These are phyloP conservation scores for Curvularia eragrostidis DNA, from an alignment of 2,329 filamentous ascomycete species.

Conservation along the genomic window DNA sequence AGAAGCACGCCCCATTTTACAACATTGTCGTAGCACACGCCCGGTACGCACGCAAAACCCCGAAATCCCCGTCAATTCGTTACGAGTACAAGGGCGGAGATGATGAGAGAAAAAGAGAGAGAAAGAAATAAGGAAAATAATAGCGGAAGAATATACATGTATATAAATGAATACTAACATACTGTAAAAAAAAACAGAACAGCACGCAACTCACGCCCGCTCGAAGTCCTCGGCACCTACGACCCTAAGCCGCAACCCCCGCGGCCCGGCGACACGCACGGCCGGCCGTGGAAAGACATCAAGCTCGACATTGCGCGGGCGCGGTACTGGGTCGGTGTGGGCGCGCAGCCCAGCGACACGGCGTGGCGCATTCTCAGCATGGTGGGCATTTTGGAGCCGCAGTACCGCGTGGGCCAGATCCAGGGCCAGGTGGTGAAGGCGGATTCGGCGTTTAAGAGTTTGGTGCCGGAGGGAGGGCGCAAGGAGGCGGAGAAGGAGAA, in stretches of 20 bases:
- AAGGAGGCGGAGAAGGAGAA: neutral
- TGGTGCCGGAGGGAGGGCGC: conserved; percentile 4
- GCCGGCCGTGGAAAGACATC: conserved; percentile 85
- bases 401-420: conserved; percentile 44
- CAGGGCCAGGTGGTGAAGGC: conserved; percentile 39
- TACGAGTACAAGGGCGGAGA: no score
- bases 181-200: conserved; percentile 61
- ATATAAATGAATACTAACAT: neutral
- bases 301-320: conserved; percentile 81
- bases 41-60: conserved; percentile 63
- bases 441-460: conserved; percentile 9
- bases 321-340: conserved; percentile 96
- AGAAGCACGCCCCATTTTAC: conserved; percentile 87
- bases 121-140: neutral
- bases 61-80: no score
- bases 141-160: no score
- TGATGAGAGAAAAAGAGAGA: no score
- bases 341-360: conserved; percentile 90
- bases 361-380: conserved; percentile 86
- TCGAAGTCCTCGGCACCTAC: conserved; percentile 84
- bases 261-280: conserved; percentile 58
- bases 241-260: conserved; percentile 65
- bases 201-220: conserved; percentile 82
- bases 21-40: conserved; percentile 97
- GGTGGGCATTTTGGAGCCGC: conserved; percentile 58